Conservation (phyloP, 2,329 filamentous ascomycete species). For the Davidsoniella virescens region DNA sequence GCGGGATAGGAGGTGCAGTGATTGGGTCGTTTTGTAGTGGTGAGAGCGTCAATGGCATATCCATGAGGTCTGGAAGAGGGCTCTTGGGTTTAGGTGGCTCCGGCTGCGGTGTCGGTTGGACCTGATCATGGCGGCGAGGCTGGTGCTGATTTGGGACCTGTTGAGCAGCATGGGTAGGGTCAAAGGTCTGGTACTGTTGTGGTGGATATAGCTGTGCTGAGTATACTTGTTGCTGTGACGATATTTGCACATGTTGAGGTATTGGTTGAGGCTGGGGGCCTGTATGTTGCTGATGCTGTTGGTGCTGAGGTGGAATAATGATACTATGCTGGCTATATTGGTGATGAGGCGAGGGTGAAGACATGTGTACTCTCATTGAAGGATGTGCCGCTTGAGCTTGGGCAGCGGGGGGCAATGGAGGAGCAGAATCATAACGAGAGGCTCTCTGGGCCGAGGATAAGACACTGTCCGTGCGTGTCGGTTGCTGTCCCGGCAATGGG, state of each 20-base stretch:
- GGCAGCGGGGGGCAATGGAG: constrained; percentile 23
- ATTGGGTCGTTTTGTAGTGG: constrained; percentile 25
- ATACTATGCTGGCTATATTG: neutral
- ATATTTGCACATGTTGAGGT: no score
- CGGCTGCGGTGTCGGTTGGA: constrained; percentile 15
- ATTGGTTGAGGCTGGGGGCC: neutral
- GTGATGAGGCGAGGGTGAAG: neutral
- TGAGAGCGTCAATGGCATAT: constrained; percentile 37
- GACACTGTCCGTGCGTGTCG: neutral
- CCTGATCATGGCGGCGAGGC: neutral
- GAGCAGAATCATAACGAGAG: constrained; percentile 32
- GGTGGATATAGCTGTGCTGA: neutral
- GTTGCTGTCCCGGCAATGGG: neutral
- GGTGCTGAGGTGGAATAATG: neutral
- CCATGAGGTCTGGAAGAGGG: constrained; percentile 38
- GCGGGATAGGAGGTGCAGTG: constrained; percentile 72
- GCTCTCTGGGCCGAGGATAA: constrained; percentile 10
- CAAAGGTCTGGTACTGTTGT: neutral
- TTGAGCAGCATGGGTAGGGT: neutral
- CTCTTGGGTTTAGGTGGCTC: constrained; percentile 21
- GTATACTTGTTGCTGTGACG: no score
- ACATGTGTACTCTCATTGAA: neutral
- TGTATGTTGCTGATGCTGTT: neutral
- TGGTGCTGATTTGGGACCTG: neutral
- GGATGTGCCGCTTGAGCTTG: neutral